Percentiles rank a stretch among this genome's conserved stretches.
These are phyloP conservation scores for Arthonia radiata DNA, from an alignment of 495 filamentous ascomycete genomes.

Conservation along the genomic window DNA sequence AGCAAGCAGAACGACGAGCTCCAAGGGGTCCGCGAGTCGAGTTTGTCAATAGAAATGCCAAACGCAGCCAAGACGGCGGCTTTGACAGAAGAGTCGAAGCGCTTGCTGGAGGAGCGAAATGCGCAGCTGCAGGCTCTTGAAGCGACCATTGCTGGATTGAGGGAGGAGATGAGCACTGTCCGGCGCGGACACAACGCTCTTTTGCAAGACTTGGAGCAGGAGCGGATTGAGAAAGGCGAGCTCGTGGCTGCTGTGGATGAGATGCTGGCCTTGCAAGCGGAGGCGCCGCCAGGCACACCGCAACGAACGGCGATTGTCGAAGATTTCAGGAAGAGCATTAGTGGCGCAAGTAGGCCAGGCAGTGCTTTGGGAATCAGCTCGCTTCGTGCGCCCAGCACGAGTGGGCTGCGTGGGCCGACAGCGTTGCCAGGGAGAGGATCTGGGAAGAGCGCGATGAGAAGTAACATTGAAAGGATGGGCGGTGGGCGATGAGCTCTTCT, in stretches of 20 bases:
- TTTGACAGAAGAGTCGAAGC: slow-evolving; percentile 21
- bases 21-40: slow-evolving; percentile 33
- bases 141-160: slow-evolving; percentile 38
- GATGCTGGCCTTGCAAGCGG: slow-evolving; percentile 34
- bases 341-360: not conserved
- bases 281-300: slow-evolving; percentile 10
- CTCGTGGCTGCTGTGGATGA: slow-evolving; percentile 83
- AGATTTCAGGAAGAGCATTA: slow-evolving; percentile 13
- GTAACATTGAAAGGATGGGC: slow-evolving; percentile 23
- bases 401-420: not conserved
- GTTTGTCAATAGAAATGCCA: slow-evolving; percentile 32
- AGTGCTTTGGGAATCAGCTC: slow-evolving; percentile 19
- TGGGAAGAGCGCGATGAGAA: slow-evolving; percentile 20
- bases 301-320: slow-evolving; percentile 8
- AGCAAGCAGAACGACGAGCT: slow-evolving; percentile 51
- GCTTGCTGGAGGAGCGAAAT: slow-evolving; percentile 25
- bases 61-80: slow-evolving; percentile 19
- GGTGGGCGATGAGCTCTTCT: too few relatives aligned
- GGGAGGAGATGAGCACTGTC: slow-evolving; percentile 38
- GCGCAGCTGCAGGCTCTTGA: slow-evolving; percentile 22
- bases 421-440: slow-evolving; percentile 4
- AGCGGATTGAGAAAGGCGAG: slow-evolving; percentile 80
- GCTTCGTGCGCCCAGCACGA: slow-evolving; percentile 4
- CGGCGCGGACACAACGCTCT: slow-evolving; percentile 40
- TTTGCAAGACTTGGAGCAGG: slow-evolving; percentile 38